Conservation (phyloP, 2,329 filamentous ascomycete species). For the Nemania bipapillata region DNA sequence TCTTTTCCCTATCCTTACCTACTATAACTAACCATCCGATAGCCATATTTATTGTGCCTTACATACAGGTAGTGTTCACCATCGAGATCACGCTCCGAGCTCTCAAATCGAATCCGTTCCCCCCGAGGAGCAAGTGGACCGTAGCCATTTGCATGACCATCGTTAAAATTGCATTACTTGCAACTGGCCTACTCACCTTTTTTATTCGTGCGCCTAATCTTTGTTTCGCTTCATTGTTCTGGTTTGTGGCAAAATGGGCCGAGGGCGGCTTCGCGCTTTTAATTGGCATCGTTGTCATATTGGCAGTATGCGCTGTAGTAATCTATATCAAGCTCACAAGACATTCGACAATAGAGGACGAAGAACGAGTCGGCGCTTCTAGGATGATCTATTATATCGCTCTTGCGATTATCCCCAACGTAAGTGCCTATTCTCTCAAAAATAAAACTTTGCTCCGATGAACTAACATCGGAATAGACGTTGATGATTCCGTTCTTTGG, state of each 20-base stretch:
- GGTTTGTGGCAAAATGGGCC: constrained; percentile 72
- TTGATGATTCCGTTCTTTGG: constrained; percentile 73
- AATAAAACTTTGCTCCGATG: neutral
- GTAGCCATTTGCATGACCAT: constrained; percentile 66
- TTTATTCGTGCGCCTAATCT: constrained; percentile 65
- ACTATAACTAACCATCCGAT: constrained; percentile 44
- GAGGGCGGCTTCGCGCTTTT: constrained; percentile 66
- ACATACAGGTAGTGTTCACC: constrained; percentile 72
- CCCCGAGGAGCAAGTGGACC: constrained; percentile 68
- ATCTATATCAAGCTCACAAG: constrained; percentile 69
- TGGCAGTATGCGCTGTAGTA: constrained; percentile 62
- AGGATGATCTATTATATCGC: constrained; percentile 75
- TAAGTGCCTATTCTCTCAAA: constrained; percentile 52
- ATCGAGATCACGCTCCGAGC: constrained; percentile 69
- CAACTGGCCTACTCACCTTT: constrained; percentile 68
- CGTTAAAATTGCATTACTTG: constrained; percentile 63
- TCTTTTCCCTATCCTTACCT: neutral
- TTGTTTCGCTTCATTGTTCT: constrained; percentile 75
- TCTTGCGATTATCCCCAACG: constrained; percentile 67
- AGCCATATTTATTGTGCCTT: constrained; percentile 75
- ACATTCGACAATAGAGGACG: constrained; percentile 64
- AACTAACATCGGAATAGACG: constrained; percentile 57
- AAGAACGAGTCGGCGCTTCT: constrained; percentile 71
- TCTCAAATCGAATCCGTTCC: constrained; percentile 66
- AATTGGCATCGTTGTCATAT: constrained; percentile 60